These are phyloP conservation scores for Saposhnikovia divaricata DNA, from an alignment of 129 eudicot genomes.

Conservation along the genomic window DNA sequence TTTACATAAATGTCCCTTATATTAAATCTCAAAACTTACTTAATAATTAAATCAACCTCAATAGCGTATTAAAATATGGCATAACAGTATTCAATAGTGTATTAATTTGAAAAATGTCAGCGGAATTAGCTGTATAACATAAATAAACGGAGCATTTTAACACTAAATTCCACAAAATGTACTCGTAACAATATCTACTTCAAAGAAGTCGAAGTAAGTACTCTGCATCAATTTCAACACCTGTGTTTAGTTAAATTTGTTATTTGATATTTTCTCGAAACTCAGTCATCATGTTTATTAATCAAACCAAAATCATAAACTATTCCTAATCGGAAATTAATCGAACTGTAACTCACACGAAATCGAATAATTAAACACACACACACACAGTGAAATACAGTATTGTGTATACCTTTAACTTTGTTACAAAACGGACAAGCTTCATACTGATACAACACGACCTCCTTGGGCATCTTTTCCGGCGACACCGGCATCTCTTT, in stretches of 20 bases:
- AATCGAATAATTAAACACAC: background rate
- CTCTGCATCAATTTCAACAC: background rate
- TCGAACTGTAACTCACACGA: background rate
- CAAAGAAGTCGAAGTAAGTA: background rate
- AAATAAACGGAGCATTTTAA: background rate
- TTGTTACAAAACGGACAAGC: conserved; percentile 73
- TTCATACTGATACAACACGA: conserved; percentile 59
- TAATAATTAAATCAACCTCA: background rate
- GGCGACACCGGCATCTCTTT: conserved; percentile 29
- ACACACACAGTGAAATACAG: background rate
- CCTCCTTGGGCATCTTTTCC: conserved; percentile 38
- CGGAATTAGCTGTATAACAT: background rate
- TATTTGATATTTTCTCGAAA: background rate
- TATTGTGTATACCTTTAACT: conserved; percentile 41
- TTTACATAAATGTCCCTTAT: background rate
- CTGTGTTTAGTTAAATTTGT: background rate
- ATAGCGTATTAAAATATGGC: too few relatives aligned
- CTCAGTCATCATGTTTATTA: background rate
- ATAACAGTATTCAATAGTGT: background rate
- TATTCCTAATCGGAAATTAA: background rate
- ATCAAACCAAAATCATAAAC: background rate
- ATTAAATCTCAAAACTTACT: too few relatives aligned
- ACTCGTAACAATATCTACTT: background rate
- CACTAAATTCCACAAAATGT: background rate
- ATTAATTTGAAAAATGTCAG: too few relatives aligned